A percentile compares a stretch with the other conserved stretches of the same genome.
Conservation (phyloP, 2,329 filamentous ascomycete genomes). For the Diaporthe sp. region DNA sequence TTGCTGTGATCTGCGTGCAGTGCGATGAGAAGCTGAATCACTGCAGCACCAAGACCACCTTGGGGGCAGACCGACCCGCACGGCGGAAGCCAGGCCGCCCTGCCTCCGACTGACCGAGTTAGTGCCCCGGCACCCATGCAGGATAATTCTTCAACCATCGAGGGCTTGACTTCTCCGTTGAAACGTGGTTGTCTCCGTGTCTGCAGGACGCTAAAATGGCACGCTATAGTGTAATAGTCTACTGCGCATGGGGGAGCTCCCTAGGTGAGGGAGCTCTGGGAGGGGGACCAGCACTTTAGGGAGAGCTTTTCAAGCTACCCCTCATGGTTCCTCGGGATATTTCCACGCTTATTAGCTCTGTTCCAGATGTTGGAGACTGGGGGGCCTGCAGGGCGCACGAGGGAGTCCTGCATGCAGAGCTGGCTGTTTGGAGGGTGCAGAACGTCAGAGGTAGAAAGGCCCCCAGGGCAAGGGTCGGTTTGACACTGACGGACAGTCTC, state of each 20-base stretch:
- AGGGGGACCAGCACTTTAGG: neutral
- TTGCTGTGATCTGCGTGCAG: conserved; percentile 22
- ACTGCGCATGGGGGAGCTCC: conserved; percentile 3
- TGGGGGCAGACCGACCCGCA: conserved; percentile 6
- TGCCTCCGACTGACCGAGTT: conserved; percentile 20
- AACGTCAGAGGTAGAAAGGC: conserved; percentile 22
- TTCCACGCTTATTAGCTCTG: conserved; percentile 21
- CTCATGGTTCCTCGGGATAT: conserved; percentile 34
- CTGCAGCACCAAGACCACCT: conserved; percentile 18
- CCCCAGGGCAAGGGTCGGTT: conserved; percentile 33
- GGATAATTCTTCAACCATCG: neutral
- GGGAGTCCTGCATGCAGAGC: conserved; percentile 20
- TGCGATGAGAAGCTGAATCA: conserved; percentile 5
- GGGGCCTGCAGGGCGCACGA: conserved; percentile 7
- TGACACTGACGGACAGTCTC: conserved; percentile 35
- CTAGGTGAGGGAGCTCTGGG: neutral
- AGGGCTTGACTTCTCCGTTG: conserved; percentile 27
- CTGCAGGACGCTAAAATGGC: conserved; percentile 28
- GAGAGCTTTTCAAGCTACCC: conserved; percentile 20
- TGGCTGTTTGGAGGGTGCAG: conserved; percentile 23
- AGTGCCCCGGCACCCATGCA: neutral
- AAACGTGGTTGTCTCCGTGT: conserved; percentile 36
- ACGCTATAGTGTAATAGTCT: neutral
- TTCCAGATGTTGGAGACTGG: conserved; percentile 17
- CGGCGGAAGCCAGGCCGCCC: conserved; percentile 9